Conservation (phyloP, 495 filamentous ascomycete species). For the Penicillium canescens region DNA sequence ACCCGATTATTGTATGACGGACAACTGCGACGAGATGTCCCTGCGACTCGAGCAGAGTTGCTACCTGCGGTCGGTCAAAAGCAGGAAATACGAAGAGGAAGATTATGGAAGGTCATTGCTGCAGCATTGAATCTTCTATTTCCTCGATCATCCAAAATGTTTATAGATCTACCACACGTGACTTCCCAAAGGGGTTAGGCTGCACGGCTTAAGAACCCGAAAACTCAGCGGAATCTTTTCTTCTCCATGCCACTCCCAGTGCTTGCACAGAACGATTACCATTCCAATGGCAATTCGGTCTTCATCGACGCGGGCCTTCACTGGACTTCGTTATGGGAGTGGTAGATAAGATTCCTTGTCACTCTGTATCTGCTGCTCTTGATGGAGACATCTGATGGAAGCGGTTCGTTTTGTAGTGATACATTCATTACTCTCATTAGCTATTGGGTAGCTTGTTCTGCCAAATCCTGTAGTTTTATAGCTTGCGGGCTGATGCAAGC, state of each 20-base stretch:
- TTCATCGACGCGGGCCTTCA: slow-evolving; percentile 63
- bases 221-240: slow-evolving; percentile 27
- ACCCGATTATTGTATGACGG: slow-evolving; percentile 9
- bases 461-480: not conserved
- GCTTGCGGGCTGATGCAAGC: not conserved
- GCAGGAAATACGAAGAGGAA: slow-evolving; percentile 19
- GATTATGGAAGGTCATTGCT: slow-evolving; percentile 30
- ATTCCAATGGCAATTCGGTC: slow-evolving; percentile 45
- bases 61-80: slow-evolving; percentile 3
- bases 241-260: slow-evolving; percentile 46
- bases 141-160: slow-evolving; percentile 6
- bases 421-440: slow-evolving; percentile 38
- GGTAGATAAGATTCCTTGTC: slow-evolving; percentile 65
- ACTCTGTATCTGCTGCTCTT: slow-evolving; percentile 97
- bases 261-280: slow-evolving; percentile 55
- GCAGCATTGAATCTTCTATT: slow-evolving; percentile 20
- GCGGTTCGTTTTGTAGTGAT: slow-evolving; percentile 73
- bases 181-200: slow-evolving; percentile 11
- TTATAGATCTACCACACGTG: too few relatives aligned
- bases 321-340: slow-evolving; percentile 62
- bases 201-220: slow-evolving; percentile 11
- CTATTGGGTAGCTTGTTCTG: slow-evolving; percentile 3
- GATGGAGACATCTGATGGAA: slow-evolving; percentile 71
- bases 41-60: slow-evolving; percentile 1
- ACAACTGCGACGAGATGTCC: slow-evolving; percentile 24